Conservation (phyloP, 176 grass and related monocot species). For the Miscanthus lutarioriparius region DNA sequence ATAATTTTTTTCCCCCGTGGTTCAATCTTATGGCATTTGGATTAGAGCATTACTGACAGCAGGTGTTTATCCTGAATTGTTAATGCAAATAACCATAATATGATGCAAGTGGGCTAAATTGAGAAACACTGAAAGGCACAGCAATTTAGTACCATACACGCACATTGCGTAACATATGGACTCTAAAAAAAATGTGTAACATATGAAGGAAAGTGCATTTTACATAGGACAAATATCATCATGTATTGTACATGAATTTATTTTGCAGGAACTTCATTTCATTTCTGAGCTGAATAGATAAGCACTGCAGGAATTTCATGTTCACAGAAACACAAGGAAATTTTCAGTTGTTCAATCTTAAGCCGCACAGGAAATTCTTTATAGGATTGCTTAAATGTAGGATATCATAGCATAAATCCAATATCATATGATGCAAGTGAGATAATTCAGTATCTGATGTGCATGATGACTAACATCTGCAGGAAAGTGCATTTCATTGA, state of each 20-base stretch:
- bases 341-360: background rate
- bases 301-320: background rate
- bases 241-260: background rate
- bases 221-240: background rate
- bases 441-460: background rate
- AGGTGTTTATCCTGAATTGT: background rate
- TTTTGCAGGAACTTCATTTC: background rate
- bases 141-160: background rate
- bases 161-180: background rate
- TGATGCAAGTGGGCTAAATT: background rate
- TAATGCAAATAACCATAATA: background rate
- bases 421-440: background rate
- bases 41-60: background rate
- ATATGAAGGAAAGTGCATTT: background rate
- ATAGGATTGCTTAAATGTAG: background rate
- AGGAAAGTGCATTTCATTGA: conserved; percentile 2
- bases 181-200: background rate
- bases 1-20: background rate
- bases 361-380: background rate
- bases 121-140: background rate
- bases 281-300: background rate
- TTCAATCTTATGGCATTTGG: background rate
- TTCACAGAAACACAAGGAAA: background rate
- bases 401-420: background rate
- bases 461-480: background rate